A percentile compares a stretch with the other conserved stretches of the same genome.
These are phyloP conservation scores for Spiraea crenata DNA, from an alignment of 331 rosid species.

Conservation along the genomic window DNA sequence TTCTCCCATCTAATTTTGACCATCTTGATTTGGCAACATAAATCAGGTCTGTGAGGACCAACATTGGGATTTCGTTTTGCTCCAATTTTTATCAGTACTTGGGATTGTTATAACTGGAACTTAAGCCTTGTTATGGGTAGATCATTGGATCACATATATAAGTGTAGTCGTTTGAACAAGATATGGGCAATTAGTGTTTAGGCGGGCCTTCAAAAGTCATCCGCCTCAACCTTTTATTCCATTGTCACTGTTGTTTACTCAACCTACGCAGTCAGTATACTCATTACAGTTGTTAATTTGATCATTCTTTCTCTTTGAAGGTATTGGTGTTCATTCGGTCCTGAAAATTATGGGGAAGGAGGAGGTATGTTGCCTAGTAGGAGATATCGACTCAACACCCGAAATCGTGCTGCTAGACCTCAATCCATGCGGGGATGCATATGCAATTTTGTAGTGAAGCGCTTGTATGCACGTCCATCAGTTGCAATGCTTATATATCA, in stretches of 20 bases:
- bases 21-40: neutral
- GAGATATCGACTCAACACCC: conserved; percentile 87
- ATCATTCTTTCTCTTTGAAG: conserved; percentile 39
- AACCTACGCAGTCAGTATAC: neutral
- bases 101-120: neutral
- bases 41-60: neutral
- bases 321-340: conserved; percentile 99
- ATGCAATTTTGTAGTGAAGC: conserved; percentile 87
- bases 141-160: neutral
- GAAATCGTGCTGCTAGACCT: conserved; percentile 99
- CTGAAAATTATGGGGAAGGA: conserved; percentile 94
- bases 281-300: neutral
- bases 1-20: neutral
- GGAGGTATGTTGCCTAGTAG: conserved; percentile 87
- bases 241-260: neutral
- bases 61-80: neutral
- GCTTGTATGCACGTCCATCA: conserved; percentile 85
- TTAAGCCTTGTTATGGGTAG: neutral
- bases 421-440: conserved; percentile 97
- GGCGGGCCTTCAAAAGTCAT: neutral
- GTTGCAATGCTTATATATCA: conserved; percentile 72
- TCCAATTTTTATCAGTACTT: neutral
- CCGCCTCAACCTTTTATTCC: neutral
- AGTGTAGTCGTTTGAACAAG: neutral
- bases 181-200: neutral